These are phyloP conservation scores for Kazachstania psychrophila DNA, from an alignment of 805 yeast genomes.

Conservation along the genomic window DNA sequence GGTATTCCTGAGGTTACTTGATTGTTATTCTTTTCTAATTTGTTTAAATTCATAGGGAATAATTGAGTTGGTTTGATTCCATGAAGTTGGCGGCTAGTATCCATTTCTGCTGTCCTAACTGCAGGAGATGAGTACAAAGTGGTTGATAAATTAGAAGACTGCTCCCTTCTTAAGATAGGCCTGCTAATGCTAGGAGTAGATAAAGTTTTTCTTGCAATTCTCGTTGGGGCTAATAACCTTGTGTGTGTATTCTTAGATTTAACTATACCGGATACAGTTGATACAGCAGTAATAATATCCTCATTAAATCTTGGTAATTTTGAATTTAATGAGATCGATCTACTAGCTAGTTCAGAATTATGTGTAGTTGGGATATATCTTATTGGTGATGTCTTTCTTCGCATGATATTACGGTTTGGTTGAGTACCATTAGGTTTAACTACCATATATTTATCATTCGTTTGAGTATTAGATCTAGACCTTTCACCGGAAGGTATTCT, in stretches of 20 bases:
- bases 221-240: constrained; percentile 12
- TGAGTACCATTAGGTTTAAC: background rate
- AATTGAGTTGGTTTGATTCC: constrained; percentile 18
- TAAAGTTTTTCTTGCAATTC: constrained; percentile 8
- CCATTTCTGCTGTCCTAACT: background rate
- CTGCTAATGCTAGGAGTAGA: constrained; percentile 7
- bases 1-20: constrained; percentile 11
- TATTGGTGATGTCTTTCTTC: background rate
- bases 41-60: constrained; percentile 18
- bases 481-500: background rate
- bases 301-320: constrained; percentile 1
- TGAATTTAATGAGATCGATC: too few species aligned
- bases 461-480: background rate
- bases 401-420: background rate
- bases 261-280: too few species aligned
- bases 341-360: too few species aligned
- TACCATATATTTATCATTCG: too few species aligned
- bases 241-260: constrained; percentile 2
- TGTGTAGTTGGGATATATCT: too few species aligned
- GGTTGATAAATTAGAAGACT: constrained; percentile 7
- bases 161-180: constrained; percentile 9
- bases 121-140: constrained; percentile 7
- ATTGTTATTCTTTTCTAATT: constrained; percentile 11
- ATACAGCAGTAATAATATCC: background rate
- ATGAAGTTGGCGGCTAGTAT: background rate